Percentiles rank a stretch among this genome's conserved stretches.
Evolutionary conservation across 345 rosid species (phyloP).

Genomic region (Cardamine resedifolia): DNA sequence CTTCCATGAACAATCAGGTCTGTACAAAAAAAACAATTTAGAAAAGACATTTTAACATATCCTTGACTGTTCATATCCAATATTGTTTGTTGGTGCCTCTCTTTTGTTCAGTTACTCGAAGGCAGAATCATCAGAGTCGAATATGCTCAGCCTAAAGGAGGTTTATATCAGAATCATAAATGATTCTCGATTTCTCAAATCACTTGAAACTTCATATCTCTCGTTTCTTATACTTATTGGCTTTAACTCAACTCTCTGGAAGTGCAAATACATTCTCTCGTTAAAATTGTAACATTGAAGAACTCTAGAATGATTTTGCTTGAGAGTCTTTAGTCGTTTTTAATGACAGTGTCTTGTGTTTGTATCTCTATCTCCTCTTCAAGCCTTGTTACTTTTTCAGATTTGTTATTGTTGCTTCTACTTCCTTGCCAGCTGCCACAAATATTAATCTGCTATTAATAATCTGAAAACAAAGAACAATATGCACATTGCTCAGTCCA

Average conservation of each 20-base stretch:
- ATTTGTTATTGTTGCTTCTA: slow-evolving; percentile 7
- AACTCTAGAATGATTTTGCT: not conserved
- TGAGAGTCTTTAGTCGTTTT: not conserved
- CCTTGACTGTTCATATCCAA: not conserved
- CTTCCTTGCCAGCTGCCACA: slow-evolving; percentile 49
- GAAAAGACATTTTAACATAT: not conserved
- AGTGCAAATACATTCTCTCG: not conserved
- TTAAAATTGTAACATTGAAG: not conserved
- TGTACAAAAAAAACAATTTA: not conserved
- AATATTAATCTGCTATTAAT: slow-evolving; percentile 46
- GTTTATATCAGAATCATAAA: not conserved
- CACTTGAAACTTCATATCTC: not conserved
- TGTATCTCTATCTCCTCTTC: slow-evolving; percentile 1
- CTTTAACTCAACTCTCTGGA: not conserved
- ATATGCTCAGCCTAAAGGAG: slow-evolving; percentile 47
- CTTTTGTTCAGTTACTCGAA: slow-evolving; percentile 52
- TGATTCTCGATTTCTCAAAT: not conserved
- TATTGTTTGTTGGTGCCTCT: not conserved
- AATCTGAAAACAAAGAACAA: slow-evolving; percentile 42
- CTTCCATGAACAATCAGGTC: slow-evolving; percentile 65
- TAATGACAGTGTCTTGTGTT: not conserved
- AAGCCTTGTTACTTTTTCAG: not conserved
- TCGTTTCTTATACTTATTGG: not conserved
- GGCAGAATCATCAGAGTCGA: slow-evolving; percentile 62
- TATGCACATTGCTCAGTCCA: not conserved